Evolutionary conservation across 768 basidiomycete species (phyloP).

Genomic region (Grammothele lineata): DNA sequence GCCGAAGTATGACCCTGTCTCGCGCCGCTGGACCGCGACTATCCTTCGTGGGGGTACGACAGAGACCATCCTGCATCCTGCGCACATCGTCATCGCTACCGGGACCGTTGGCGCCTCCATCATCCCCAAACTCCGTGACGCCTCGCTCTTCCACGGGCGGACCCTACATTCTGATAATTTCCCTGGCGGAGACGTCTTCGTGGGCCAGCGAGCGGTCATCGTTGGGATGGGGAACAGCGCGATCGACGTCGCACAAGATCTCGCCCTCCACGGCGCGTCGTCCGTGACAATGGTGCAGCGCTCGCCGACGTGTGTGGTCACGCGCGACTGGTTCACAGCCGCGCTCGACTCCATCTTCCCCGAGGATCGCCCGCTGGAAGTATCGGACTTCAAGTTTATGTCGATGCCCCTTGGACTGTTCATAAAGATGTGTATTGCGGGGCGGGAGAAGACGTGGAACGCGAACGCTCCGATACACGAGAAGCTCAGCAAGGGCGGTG

Average conservation of each 20-base stretch:
- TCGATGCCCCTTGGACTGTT: conserved; percentile 25
- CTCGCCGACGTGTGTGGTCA: conserved; percentile 32
- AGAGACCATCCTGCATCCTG: conserved; percentile 36
- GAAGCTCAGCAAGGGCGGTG: conserved; percentile 32
- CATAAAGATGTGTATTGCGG: neutral
- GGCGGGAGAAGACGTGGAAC: conserved; percentile 5
- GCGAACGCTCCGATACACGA: conserved; percentile 32
- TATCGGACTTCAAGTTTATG: conserved; percentile 34
- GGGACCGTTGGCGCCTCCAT: conserved; percentile 46
- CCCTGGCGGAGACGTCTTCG: conserved; percentile 47
- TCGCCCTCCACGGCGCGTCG: conserved; percentile 30
- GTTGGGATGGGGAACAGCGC: conserved; percentile 53
- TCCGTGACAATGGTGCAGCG: conserved; percentile 40
- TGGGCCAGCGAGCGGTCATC: conserved; percentile 61
- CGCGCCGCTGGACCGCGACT: conserved; percentile 42
- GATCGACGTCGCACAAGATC: conserved; percentile 34
- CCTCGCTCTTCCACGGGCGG: conserved; percentile 46
- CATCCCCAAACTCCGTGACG: conserved; percentile 43
- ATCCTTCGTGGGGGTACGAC: conserved; percentile 34
- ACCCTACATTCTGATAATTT: conserved; percentile 50
- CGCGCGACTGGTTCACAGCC: conserved; percentile 7
- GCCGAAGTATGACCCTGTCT: conserved; percentile 33
- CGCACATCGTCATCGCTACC: conserved; percentile 55
- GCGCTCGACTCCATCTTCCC: conserved; percentile 2
- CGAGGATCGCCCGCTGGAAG: conserved; percentile 29